phyloP scores from a whole-genome alignment of 2,329 filamentous ascomycete species.

The Aspergillus niger region DNA sequence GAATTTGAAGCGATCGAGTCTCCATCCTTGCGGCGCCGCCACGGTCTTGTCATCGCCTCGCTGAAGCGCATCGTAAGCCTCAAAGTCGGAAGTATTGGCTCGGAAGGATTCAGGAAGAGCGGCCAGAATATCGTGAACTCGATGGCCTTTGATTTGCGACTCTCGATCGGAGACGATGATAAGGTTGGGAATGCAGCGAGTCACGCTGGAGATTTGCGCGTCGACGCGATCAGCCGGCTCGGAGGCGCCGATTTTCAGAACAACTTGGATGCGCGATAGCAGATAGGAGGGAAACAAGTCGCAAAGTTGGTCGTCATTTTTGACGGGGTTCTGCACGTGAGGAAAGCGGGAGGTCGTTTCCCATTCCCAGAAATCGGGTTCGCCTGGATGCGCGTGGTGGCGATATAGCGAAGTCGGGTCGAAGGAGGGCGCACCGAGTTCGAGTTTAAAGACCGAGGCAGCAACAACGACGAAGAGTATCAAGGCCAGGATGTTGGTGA shows the following conservation, averaged over 20 bases:
- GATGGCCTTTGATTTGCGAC: conserved; percentile 47
- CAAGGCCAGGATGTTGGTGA: conserved; percentile 9
- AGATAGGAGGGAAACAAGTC: conserved; percentile 37
- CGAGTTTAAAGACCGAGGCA: conserved; percentile 11
- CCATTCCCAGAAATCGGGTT: conserved; percentile 26
- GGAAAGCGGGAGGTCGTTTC: conserved; percentile 24
- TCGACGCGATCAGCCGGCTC: conserved; percentile 46
- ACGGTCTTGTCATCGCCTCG: conserved; percentile 36
- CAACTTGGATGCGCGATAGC: conserved; percentile 48
- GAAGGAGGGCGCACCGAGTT: conserved; percentile 3
- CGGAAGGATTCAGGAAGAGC: conserved; percentile 48
- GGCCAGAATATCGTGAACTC: conserved; percentile 50
- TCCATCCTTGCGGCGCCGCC: conserved; percentile 50
- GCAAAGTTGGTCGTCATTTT: conserved; percentile 17
- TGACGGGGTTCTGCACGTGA: not conserved
- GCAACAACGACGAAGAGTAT: conserved; percentile 5
- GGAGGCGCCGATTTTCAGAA: conserved; percentile 54
- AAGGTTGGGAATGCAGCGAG: conserved; percentile 52
- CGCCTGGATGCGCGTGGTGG: not conserved
- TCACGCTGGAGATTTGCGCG: conserved; percentile 55
- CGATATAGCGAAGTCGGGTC: conserved; percentile 11
- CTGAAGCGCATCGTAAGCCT: conserved; percentile 46
- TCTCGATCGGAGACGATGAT: conserved; percentile 57
- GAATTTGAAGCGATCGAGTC: conserved; percentile 61
- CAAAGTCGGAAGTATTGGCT: conserved; percentile 39